Evolutionary conservation across 352 stramenopile species (phyloP).

Genomic region (Globisporangium middletonii): DNA sequence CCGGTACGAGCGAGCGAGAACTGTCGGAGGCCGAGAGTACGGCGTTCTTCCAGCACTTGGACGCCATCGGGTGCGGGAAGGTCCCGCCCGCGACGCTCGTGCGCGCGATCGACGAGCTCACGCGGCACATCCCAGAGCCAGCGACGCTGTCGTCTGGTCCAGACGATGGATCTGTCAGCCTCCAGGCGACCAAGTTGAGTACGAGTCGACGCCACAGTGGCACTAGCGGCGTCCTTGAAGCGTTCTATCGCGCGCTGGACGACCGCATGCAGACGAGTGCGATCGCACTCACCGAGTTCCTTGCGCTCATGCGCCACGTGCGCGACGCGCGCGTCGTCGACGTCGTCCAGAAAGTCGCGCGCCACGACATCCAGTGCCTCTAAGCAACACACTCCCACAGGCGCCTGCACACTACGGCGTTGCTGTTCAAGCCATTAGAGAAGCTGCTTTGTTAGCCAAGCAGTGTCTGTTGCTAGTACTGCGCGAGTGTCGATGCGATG

Average conservation of each 20-base stretch:
- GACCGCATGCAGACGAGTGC: conserved; percentile 7
- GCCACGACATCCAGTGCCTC: conserved; percentile 55
- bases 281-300: conserved; percentile 29
- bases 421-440: no score
- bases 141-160: not conserved
- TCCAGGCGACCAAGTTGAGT: no score
- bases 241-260: conserved; percentile 19
- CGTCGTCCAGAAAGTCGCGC: conserved; percentile 42
- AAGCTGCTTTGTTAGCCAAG: no score
- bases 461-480: not conserved
- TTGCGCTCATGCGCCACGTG: conserved; percentile 28
- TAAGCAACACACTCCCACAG: conserved; percentile 9
- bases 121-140: conserved; percentile 27
- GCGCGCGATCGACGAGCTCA: conserved; percentile 34
- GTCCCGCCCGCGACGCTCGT: conserved; percentile 30
- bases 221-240: conserved; percentile 2
- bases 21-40: conserved; percentile 11
- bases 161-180: not conserved
- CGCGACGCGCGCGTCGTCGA: conserved; percentile 28
- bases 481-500: conserved; percentile 26
- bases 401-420: not conserved
- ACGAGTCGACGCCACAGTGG: not conserved
- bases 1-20: not conserved
- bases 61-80: conserved; percentile 42
- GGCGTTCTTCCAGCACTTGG: conserved; percentile 46